Percentiles rank a stretch among this genome's conserved stretches.
Conservation (phyloP, 768 basidiomycete genomes). For the Myochromella boudieri region DNA sequence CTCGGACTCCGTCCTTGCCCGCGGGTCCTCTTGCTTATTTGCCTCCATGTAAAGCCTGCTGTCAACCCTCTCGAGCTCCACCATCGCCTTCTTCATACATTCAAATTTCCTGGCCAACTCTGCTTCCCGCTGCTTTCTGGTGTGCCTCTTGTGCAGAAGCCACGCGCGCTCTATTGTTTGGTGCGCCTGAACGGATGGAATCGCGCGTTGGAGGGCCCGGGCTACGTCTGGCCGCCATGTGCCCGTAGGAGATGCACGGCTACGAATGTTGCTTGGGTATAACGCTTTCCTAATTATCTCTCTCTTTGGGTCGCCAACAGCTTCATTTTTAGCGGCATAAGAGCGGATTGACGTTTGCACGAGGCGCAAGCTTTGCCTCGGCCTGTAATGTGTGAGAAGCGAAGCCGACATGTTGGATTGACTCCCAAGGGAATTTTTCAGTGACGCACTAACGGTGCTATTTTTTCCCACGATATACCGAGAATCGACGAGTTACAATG, state of each 20-base stretch:
- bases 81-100: constrained; percentile 84
- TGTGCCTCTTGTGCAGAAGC: constrained; percentile 75
- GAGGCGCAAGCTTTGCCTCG: constrained; percentile 33
- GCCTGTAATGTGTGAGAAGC: too few species aligned
- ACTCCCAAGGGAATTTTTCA: too few species aligned
- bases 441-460: too few species aligned
- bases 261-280: constrained; percentile 77
- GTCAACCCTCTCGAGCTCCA: constrained; percentile 67
- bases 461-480: too few species aligned
- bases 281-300: constrained; percentile 77
- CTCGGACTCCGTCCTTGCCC: constrained; percentile 57
- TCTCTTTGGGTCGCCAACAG: constrained; percentile 55
- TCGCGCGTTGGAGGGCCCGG: constrained; percentile 74
- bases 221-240: constrained; percentile 83
- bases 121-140: constrained; percentile 65
- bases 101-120: constrained; percentile 77
- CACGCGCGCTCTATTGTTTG: constrained; percentile 92
- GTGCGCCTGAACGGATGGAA: constrained; percentile 87
- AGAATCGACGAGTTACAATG: too few species aligned
- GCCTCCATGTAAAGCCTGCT: constrained; percentile 64
- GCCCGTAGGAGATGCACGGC: constrained; percentile 72
- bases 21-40: constrained; percentile 74
- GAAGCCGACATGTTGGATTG: constrained; percentile 26
- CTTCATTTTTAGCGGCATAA: constrained; percentile 46
- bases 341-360: too few species aligned